Evolutionary conservation across 2,329 filamentous ascomycete genomes (phyloP), one percentile per base, ranked within the genome.

Genomic region (Beauveria bassiana): DNA sequence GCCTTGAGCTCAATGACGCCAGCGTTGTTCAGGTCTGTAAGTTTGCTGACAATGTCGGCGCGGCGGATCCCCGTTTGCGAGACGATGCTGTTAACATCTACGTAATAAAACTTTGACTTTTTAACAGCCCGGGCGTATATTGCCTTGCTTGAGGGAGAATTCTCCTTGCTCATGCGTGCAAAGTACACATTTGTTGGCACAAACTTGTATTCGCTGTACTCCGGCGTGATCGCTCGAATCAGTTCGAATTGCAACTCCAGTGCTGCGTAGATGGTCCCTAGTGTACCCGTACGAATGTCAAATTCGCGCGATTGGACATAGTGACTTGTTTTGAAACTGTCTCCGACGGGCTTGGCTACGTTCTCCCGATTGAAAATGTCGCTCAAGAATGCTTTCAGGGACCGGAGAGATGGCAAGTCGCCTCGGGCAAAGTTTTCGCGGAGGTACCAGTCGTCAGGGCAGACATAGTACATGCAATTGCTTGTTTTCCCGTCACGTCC

Each of bases 351-450:
- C 18, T 47, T 57, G 26, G 43, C 38, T n/a, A 26, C 28, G n/a
- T 57, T 57, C 14, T 73, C 68, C 0, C 68, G 65, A 28, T 72
- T 71, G 61, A 86, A 84, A 8, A 87, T 75, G 2, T 85, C 77
- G 7, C 75, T 67, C 3, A 88, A 69, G 0, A 87, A 70, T 0
- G 69, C 67, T 4, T 70, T 71, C 0, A 87, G 69, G 0, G 81
- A 83, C 9, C 73, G 68, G 0, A 71, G 72, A 3, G 83, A 84
- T 0, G 85, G 84, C 0, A 86, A 70, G 62, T 87, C 84, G 0
- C 84, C 82, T 8, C 83, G 77, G 0, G 82, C 79, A 67, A 87
- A 86, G 64, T 81, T 79, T 64, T 87, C 84, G 12, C 80, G 78
- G 16, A 85, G 68, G 67, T 84, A 80, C 47, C 85, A 81, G 64